Evolutionary conservation across 2,329 filamentous ascomycete genomes (phyloP), one percentile per base, ranked within the genome.

Genomic region (Trichophyton verrucosum): DNA sequence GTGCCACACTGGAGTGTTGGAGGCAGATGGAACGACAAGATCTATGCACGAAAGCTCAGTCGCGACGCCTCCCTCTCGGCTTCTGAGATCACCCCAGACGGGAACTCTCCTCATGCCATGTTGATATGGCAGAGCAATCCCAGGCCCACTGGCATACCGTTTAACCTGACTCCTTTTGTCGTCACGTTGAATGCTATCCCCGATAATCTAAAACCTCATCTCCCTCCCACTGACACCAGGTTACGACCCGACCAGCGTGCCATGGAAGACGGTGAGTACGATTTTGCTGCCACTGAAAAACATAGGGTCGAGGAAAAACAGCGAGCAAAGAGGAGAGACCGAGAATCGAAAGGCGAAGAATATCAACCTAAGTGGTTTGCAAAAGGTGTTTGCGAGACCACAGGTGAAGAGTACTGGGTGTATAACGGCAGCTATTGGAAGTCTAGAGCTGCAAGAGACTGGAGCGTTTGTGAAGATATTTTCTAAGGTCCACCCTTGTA

Each of bases 261-360:
- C 1, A 99, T 99, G 94, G 94, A 99, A 73, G 91, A 97, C 64
- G 94, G 92, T n/a, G 84, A 91, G 74, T 99, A 99, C 70, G 92
- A 97, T 69, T 81, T 94, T 62, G 94, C 94, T 1, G 94, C 92
- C 0, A 83, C 82, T 3, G 94, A 99, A 78, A 99, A 99, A 82
- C 94, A 92, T 69, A 82, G 94, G 1, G 83, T 99, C 0, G 94
- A 99, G 74, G 88, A 96, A 77, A 91, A 86, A 65, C 94, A 99
- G 78, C 81, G 94, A 62, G 85, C 86, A 8, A 86, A 86, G 62
- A 78, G 94, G 63, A 78, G 88, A 60, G 77, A 81, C 62, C 80
- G 91, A 24, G 92, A 99, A 74, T 81, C 81, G 33, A 81, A 76
- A 1, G 94, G 94, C 3, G 87, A 95, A 64, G 86, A 92, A 63